A percentile compares a stretch with the other conserved stretches of the same genome.
These are phyloP conservation scores for Globisporangium canariense DNA, from an alignment of 352 stramenopile genomes.

Conservation along the genomic window DNA sequence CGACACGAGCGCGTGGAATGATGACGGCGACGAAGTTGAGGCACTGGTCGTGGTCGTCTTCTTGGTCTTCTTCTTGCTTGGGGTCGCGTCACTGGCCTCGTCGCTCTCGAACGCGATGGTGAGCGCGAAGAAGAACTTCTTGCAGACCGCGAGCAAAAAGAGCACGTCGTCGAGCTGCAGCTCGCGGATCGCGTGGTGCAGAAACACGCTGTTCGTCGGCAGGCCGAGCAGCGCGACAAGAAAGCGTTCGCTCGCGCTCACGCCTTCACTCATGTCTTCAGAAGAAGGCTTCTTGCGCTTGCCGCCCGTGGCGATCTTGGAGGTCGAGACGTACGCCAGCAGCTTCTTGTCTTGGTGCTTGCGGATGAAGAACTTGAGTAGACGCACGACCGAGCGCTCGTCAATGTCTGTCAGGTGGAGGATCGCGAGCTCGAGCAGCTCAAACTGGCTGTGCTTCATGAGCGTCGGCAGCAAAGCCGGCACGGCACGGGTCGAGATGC, in stretches of 20 bases:
- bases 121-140: conserved; percentile 58
- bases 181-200: conserved; percentile 71
- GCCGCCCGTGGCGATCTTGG: conserved; percentile 16
- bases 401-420: conserved; percentile 73
- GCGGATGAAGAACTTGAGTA: conserved; percentile 77
- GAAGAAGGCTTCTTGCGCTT: conserved; percentile 32
- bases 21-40: conserved; percentile 19
- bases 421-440: conserved; percentile 60
- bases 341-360: conserved; percentile 40
- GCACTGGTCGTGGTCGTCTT: conserved; percentile 17
- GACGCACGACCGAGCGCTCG: conserved; percentile 62
- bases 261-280: conserved; percentile 1
- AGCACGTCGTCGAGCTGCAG: conserved; percentile 69
- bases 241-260: conserved; percentile 44
- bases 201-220: conserved; percentile 70
- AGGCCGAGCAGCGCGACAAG: conserved; percentile 50
- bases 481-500: conserved; percentile 59
- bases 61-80: conserved; percentile 11
- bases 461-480: conserved; percentile 58
- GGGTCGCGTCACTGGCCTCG: conserved; percentile 1
- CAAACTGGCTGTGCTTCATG: conserved; percentile 67
- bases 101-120: conserved; percentile 23
- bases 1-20: conserved; percentile 17
- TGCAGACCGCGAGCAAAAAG: conserved; percentile 62
- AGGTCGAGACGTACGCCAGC: conserved; percentile 27